Evolutionary conservation across 2,329 filamentous ascomycete species (phyloP).

Genomic region (Pseudocercospora eumusae): DNA sequence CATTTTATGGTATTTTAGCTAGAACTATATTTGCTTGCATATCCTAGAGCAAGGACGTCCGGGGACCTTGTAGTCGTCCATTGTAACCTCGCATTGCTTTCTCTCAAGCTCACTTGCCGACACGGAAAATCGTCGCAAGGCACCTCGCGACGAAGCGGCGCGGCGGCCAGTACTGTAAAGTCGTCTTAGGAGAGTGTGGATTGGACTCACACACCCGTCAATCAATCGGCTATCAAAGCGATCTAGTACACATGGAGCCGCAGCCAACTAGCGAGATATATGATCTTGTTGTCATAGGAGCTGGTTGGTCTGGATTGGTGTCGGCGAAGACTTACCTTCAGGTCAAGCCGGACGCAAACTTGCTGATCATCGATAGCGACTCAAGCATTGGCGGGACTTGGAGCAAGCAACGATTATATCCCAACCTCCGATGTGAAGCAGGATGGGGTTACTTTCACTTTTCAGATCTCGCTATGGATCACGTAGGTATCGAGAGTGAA

Average conservation of each 20-base stretch:
- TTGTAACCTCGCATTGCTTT: not conserved
- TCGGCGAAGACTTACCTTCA: slow-evolving; percentile 6
- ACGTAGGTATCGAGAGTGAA: not conserved
- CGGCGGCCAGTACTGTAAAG: not conserved
- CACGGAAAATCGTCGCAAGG: not conserved
- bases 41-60: not conserved
- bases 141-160: not conserved
- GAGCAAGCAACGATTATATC: slow-evolving; percentile 9
- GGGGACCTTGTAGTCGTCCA: not conserved
- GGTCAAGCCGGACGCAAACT: not conserved
- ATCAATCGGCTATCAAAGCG: not conserved
- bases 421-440: slow-evolving; percentile 2
- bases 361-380: not conserved
- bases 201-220: not conserved
- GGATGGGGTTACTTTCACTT: slow-evolving; percentile 1
- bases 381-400: slow-evolving; percentile 6
- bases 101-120: not conserved
- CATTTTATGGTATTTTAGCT: not conserved
- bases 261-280: not conserved
- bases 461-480: slow-evolving; percentile 3
- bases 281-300: slow-evolving; percentile 4
- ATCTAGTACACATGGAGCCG: not conserved
- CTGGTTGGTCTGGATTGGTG: slow-evolving; percentile 4
- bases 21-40: not conserved
- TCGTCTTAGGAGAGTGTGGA: not conserved